Base-by-base conservation (phyloP, 768 basidiomycete species). In the Chalciporus chontae region DNA sequence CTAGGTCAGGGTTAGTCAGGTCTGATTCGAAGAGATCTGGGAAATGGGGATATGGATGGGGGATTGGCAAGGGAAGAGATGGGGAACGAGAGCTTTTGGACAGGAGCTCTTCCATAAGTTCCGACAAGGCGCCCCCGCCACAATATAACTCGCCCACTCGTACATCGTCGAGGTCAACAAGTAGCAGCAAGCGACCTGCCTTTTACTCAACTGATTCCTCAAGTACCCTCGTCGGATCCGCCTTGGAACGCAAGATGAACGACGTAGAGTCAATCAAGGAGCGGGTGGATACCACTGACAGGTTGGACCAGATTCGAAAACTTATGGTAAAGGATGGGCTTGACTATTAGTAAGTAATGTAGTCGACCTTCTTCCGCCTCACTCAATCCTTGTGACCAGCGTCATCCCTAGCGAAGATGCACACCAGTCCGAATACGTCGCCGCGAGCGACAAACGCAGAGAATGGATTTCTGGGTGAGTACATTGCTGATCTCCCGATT, bases 351-450 rank as follows among this genome's bases (percentile, higher is more conserved):
- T 90, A 60, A 67, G 85, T 77, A 23, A 34, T 45, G 53, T 26
- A 17, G 36, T 24, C 27, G 32, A 15, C 32, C 27, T 24, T 8
- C 27, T 47, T 49, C 46, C 47, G 40, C 26, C 51, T 60, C 38
- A 39, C 40, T 37, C 48, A 29, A n/a, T 48, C 11, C 43, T 47
- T 38, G 37, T 47, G 32, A 56, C n/a, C 43, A 92, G 89, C 59
- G 66, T 90, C 55, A 66, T 92, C 41, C 89, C 89, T 3, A 82
- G 77, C 31, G 87, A 89, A 66, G 90, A 93, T 61, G 84, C 88
- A 5, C 90, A 93, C 62, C 79, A 80, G 45, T 90, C 89, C 0
- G 90, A 93, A 66, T 91, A 90, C 52, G 85, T 90, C 21, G 80
- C 87, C 15, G 65, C 76, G 7, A 80, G 81, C 50, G 90, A 93